Evolutionary conservation across 2,329 filamentous ascomycete genomes (phyloP).

Genomic region (Fusarium sp.): DNA sequence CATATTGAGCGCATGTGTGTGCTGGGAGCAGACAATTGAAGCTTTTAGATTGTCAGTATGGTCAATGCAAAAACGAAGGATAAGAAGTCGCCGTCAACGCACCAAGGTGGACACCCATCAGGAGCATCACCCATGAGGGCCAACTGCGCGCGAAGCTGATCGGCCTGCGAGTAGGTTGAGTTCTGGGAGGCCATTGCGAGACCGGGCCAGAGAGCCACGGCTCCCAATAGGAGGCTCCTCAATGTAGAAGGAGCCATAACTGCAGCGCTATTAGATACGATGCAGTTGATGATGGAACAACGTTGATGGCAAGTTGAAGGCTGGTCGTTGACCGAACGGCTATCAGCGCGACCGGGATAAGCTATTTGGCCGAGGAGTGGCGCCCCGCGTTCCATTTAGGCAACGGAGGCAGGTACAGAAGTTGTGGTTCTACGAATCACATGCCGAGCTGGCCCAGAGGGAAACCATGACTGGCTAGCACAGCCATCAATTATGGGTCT

Average conservation of each 20-base stretch:
- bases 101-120: constrained; percentile 84
- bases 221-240: constrained; percentile 57
- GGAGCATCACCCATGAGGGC: constrained; percentile 80
- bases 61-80: neutral
- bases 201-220: constrained; percentile 58
- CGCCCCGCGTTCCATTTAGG: constrained; percentile 46
- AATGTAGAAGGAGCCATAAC: constrained; percentile 58
- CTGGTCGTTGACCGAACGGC: constrained; percentile 30
- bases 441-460: constrained; percentile 1
- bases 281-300: constrained; percentile 35
- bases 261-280: constrained; percentile 44
- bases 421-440: constrained; percentile 16
- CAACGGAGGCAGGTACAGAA: constrained; percentile 40
- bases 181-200: constrained; percentile 57
- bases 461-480: constrained; percentile 25
- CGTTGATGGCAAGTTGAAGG: constrained; percentile 33
- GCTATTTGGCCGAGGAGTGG: constrained; percentile 46
- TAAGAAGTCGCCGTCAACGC: constrained; percentile 24
- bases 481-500: constrained; percentile 37
- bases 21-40: constrained; percentile 98
- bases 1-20: constrained; percentile 91
- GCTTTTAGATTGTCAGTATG: constrained; percentile 61
- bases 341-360: constrained; percentile 44
- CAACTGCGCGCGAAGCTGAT: constrained; percentile 74
- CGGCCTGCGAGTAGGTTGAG: constrained; percentile 72